Base-by-base conservation (phyloP, 352 stramenopile genomes). In the Globisporangium megalacanthum region DNA sequence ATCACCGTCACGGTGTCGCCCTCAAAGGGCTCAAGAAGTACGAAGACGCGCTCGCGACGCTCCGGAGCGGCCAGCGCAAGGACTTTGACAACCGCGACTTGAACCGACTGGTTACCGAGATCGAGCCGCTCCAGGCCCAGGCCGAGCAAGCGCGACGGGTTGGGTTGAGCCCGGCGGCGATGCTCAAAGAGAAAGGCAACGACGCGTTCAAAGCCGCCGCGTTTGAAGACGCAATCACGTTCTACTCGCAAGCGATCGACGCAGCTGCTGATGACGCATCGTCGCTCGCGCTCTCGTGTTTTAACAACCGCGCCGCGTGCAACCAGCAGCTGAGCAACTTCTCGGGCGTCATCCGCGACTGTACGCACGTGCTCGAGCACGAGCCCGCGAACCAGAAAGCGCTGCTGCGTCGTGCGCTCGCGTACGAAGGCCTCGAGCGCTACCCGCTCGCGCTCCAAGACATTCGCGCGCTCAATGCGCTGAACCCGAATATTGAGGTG, bases 251-350 rank as follows among this genome's bases (percentile, higher is more conserved):
- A 75, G 96, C 91, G 50, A 80, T 98, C 41, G 89, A 97, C 36
- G 78, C 78, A 9, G 73, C 50, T 53, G 74, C 95, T 48, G 78
- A 88, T 61, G 75, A 86, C 39, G 66, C 74, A 42, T 91, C 80
- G 48, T 69, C 86, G 6, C 62, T 98, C 36, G 83, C 90, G 9
- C 70, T 98, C 54, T 97, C 96, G 72, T 97, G 90, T 64, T 97
- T 94, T 75, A 92, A 94, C 69, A 98, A 98, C 66, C 91, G 94
- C 67, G 88, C 94, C 33, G 94, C 94, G 52, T 98, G 94, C 76
- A 94, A 98, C 89, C 96, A 98, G 77, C 93, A 98, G 83, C 93
- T 98, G 59, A 97, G 87, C 72, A 97, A 98, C 77, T 98, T 98
- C 72, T 97, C 96, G 49, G 92, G 80, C 41, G 92, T 97, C 15